These are phyloP conservation scores for Fusarium caatingaense DNA, from an alignment of 2,329 filamentous ascomycete species.

Conservation along the genomic window DNA sequence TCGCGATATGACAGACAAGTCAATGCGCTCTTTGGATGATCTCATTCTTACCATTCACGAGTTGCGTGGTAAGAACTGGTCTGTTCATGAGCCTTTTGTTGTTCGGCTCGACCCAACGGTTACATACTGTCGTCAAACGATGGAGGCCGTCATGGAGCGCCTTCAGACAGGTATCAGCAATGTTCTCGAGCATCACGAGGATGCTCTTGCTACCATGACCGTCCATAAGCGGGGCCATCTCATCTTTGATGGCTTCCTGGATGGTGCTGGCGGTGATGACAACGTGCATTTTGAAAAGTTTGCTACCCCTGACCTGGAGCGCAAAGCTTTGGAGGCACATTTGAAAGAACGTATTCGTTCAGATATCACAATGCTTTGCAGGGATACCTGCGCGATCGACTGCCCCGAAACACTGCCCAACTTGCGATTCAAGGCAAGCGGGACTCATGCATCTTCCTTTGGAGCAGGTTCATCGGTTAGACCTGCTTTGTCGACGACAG, in stretches of 20 bases:
- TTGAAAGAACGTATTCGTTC: slow-evolving; percentile 59
- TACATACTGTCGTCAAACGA: slow-evolving; percentile 57
- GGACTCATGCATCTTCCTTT: slow-evolving; percentile 32
- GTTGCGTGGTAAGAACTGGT: slow-evolving; percentile 60
- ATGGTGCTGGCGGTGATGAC: slow-evolving; percentile 50
- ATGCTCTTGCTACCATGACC: slow-evolving; percentile 58
- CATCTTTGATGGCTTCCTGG: slow-evolving; percentile 50
- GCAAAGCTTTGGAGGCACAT: slow-evolving; percentile 53
- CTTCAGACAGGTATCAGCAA: slow-evolving; percentile 63
- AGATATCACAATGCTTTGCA: slow-evolving; percentile 62
- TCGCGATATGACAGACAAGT: slow-evolving; percentile 56
- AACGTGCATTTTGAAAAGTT: slow-evolving; percentile 48
- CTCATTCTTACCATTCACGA: slow-evolving; percentile 61
- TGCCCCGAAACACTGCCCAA: slow-evolving; percentile 46
- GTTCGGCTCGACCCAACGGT: slow-evolving; percentile 57
- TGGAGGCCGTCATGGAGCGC: slow-evolving; percentile 63
- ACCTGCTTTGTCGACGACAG: slow-evolving; percentile 21
- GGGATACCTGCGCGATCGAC: slow-evolving; percentile 62
- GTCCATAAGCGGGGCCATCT: slow-evolving; percentile 65
- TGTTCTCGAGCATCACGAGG: slow-evolving; percentile 60
- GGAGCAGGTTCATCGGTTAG: slow-evolving; percentile 9
- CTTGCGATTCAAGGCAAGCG: slow-evolving; percentile 40
- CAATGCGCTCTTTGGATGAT: slow-evolving; percentile 57
- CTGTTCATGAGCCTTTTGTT: slow-evolving; percentile 58
- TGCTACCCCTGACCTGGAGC: slow-evolving; percentile 51